Evolutionary conservation across 2,329 filamentous ascomycete species (phyloP), one percentile per base, ranked within the genome.

Genomic region (Calycina herbarum): DNA sequence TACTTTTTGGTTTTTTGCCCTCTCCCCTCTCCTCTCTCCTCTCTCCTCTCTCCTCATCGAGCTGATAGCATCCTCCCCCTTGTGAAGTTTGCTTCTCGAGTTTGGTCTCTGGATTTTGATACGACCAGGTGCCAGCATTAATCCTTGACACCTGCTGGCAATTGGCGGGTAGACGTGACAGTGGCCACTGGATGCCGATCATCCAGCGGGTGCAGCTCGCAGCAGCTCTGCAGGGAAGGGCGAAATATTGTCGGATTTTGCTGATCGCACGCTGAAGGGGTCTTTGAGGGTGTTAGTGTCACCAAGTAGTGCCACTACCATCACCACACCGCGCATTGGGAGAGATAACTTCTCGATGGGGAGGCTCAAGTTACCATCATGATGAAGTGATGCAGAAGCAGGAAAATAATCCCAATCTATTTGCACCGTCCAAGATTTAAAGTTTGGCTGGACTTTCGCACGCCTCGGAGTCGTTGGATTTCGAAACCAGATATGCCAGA

Each of bases 131-230:
- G 45, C 45, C n/a, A 51, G 45, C 45, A 24, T 51, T 27, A 51
- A 51, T 27, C 45, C 45, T 51, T 20, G 45, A 24, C 45, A 51
- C 20, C 8, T 24, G n/a, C 20, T 51, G 45, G n/a, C 45, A 24
- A 51, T 51, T 51, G 45, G 45, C 45, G 45, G 45, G 45, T 38
- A 51, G n/a, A 24, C 8, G 45, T 59, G 57, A 59, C 57, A 17
- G 56, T 57, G 20, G 27, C 29, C 10, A 24, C 20, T 29, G 27
- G 27, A 29, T 4, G 57, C 17, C 57, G 57, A 59, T 59, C 57
- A 59, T 59, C 35, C 57, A 59, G 57, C 57, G 35, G 57, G 33
- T 59, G 56, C 56, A 57, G 31, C 31, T 33, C 31, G 57, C 11
- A 35, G 20, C 11, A 35, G 20, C 56, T 29, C 13, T n/a, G 15